A percentile compares a stretch with the other conserved stretches of the same genome.
Conservation (phyloP, 1,284 basidiomycete genomes). For the Microbotryum violaceum region DNA sequence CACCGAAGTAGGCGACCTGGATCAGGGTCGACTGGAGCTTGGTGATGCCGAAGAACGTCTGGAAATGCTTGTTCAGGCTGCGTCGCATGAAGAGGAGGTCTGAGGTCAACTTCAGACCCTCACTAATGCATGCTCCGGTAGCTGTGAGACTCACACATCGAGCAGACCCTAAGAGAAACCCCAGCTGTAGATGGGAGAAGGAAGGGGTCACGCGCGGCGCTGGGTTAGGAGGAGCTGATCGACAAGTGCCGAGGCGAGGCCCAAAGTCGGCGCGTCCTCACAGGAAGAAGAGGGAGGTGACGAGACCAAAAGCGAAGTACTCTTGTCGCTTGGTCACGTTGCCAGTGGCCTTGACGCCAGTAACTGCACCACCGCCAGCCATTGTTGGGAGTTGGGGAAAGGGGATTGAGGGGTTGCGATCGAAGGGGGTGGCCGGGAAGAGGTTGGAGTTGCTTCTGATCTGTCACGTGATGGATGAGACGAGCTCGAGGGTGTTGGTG, state of each 20-base stretch:
- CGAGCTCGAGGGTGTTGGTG: no score
- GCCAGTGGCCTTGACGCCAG: conserved; percentile 7
- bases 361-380: conserved; percentile 20
- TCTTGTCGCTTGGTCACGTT: conserved; percentile 15
- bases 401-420: background rate
- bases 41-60: conserved; percentile 61
- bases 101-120: no score
- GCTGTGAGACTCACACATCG: conserved; percentile 50
- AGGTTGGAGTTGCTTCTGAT: no score
- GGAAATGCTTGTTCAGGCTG: conserved; percentile 59
- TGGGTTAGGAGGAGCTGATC: background rate
- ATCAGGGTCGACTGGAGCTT: conserved; percentile 73
- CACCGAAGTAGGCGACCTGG: conserved; percentile 73
- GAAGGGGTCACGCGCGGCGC: background rate
- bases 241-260: background rate
- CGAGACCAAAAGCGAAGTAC: conserved; percentile 48
- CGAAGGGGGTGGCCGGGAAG: background rate
- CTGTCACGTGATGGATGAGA: no score
- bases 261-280: background rate
- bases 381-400: conserved; percentile 4
- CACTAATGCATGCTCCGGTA: no score
- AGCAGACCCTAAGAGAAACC: conserved; percentile 55
- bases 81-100: background rate
- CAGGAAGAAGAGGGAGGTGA: conserved; percentile 17
- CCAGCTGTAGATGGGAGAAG: conserved; percentile 13